Percentiles rank a stretch among this genome's conserved stretches.
Conservation (phyloP, 148 eudicot species). For the Persicaria tinctoria region DNA sequence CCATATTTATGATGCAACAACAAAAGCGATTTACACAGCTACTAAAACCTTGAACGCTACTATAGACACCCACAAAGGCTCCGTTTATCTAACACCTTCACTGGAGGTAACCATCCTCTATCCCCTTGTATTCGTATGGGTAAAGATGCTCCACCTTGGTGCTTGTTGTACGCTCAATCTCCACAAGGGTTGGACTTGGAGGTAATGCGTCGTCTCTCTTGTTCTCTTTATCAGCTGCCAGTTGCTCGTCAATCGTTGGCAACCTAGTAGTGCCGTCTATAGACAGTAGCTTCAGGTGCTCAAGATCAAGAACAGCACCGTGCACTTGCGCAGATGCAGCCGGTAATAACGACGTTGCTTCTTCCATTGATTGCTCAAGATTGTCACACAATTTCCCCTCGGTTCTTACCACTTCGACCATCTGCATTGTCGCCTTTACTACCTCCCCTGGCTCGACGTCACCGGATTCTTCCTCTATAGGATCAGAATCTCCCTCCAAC, state of each 20-base stretch:
- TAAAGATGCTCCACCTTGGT: slow-evolving; percentile 7
- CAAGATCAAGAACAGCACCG: background rate
- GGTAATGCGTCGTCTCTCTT: slow-evolving; percentile 1
- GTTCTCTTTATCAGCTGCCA: slow-evolving; percentile 13
- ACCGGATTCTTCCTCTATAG: background rate
- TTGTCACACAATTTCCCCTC: background rate
- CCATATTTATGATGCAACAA: no score
- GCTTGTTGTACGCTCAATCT: slow-evolving; percentile 11
- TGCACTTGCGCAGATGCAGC: background rate
- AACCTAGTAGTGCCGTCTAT: background rate
- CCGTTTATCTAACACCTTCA: no score
- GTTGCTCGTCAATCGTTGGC: slow-evolving; percentile 2
- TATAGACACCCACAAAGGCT: no score
- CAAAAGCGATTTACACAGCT: no score
- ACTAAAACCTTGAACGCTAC: no score
- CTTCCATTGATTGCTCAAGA: background rate
- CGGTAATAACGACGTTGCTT: background rate
- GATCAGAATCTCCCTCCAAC: slow-evolving; percentile 2
- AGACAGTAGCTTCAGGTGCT: background rate
- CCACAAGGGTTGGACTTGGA: background rate
- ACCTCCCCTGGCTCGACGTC: slow-evolving; percentile 14
- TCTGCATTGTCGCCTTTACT: background rate
- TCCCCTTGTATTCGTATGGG: slow-evolving; percentile 13
- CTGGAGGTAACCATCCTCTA: no score
- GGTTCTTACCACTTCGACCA: background rate